Base-by-base conservation (phyloP, 2,329 filamentous ascomycete species). In the Teratosphaeria epicoccoides region DNA sequence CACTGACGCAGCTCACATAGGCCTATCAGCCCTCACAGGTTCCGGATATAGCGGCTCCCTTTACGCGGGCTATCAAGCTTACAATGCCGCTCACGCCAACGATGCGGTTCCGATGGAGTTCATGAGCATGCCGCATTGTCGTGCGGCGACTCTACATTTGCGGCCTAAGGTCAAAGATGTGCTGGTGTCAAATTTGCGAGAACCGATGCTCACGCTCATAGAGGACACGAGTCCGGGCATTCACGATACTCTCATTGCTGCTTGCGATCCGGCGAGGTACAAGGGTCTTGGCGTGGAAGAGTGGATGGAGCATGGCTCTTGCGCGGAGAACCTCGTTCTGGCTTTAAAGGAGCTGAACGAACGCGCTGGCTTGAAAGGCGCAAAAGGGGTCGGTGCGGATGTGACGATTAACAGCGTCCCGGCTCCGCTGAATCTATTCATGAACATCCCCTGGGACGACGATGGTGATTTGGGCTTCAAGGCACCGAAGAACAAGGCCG, bases 51-150 rank as follows among this genome's bases (percentile, higher is more conserved):
- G 71, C n/a, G 69, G 69, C 44, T 71, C 71, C 1, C 62, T 75
- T 1, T 76, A 75, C 50, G 73, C 73, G 7, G 73, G 70, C 46
- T 76, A 76, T 62, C 68, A 63, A n/a, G 73, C 73, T 6, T 76
- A 71, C 62, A 69, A 70, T 43, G 63, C 66, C 2, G 55, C 56
- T 40, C 64, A 65, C 4, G 65, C 63, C 10, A 57, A 62, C 11
- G 58, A 64, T 23, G 66, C 63, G 14, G 68, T 70, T 6, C 51
- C 59, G 2, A 74, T 74, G 71, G 72, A 75, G 53, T 75, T 70
- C 58, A 67, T 76, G 50, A 72, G 69, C 26, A 70, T 75, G 52
- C 64, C 71, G 1, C 73, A 75, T 58, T 71, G 71, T 0, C 70
- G 71, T 33, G 65, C 71, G 4, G 60, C 67, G 1, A 70, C 69